These are phyloP conservation scores for Sporothrix globosa DNA, from an alignment of 2,329 filamentous ascomycete genomes.

Conservation along the genomic window DNA sequence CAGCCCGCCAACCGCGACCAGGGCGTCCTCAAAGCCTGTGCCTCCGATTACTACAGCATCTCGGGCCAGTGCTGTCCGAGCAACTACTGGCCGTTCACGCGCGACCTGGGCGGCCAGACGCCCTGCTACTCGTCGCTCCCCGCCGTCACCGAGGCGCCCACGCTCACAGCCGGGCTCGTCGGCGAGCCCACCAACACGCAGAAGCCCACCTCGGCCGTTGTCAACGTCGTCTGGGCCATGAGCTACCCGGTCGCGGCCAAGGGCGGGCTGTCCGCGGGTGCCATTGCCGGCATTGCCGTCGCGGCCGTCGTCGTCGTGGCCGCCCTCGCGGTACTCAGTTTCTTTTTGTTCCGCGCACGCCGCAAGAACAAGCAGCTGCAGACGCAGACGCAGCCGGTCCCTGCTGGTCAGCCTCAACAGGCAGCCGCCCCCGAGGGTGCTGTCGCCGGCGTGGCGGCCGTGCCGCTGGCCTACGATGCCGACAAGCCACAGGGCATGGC, in stretches of 20 bases:
- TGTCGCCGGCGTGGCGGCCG: background rate
- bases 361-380: conserved; percentile 36
- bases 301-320: conserved; percentile 45
- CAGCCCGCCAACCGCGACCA: conserved; percentile 32
- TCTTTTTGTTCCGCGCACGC: conserved; percentile 35
- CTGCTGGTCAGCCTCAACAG: too few species aligned
- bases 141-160: conserved; percentile 33
- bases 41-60: conserved; percentile 40
- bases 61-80: conserved; percentile 40
- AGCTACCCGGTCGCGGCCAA: conserved; percentile 37
- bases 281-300: conserved; percentile 53
- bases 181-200: conserved; percentile 35
- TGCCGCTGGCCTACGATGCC: background rate
- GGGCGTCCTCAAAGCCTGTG: conserved; percentile 35
- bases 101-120: conserved; percentile 39
- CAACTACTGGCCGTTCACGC: conserved; percentile 40
- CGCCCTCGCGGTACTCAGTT: conserved; percentile 34
- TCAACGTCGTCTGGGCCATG: conserved; percentile 42
- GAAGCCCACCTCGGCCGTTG: conserved; percentile 40
- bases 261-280: conserved; percentile 47
- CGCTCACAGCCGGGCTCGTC: conserved; percentile 35
- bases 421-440: too few species aligned
- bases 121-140: conserved; percentile 40
- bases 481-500: conserved; percentile 11
- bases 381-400: conserved; percentile 18